Percentiles rank a stretch among this genome's conserved stretches.
phyloP scores from a whole-genome alignment of 768 basidiomycete genomes.

The Thelephora ganbajun region DNA sequence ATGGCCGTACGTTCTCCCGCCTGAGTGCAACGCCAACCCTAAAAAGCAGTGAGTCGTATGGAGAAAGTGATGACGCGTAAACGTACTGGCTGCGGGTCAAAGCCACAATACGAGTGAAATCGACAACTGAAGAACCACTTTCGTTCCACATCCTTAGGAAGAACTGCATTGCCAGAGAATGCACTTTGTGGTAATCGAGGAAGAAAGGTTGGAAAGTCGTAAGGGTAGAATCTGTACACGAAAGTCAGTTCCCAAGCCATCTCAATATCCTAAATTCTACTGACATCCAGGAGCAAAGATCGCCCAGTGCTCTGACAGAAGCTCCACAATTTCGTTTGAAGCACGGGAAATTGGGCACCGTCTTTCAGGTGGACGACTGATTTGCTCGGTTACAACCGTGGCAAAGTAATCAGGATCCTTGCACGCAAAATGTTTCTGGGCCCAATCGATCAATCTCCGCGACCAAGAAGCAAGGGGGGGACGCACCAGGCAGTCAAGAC shows the following conservation, averaged over 20 bases:
- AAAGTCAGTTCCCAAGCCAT: not conserved
- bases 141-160: slow-evolving; percentile 92
- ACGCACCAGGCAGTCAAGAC: slow-evolving; percentile 68
- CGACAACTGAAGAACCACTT: slow-evolving; percentile 59
- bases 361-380: slow-evolving; percentile 56
- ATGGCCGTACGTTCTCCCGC: slow-evolving; percentile 57
- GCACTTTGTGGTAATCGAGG: slow-evolving; percentile 70
- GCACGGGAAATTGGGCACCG: slow-evolving; percentile 75
- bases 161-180: slow-evolving; percentile 69
- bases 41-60: slow-evolving; percentile 4
- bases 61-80: not conserved
- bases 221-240: slow-evolving; percentile 51
- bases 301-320: slow-evolving; percentile 75
- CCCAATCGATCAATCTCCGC: not conserved
- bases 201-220: slow-evolving; percentile 81
- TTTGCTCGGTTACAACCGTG: slow-evolving; percentile 71
- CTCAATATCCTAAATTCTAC: slow-evolving; percentile 13
- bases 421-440: slow-evolving; percentile 53
- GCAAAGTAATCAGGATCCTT: slow-evolving; percentile 60
- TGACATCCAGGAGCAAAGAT: slow-evolving; percentile 77
- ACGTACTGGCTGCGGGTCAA: slow-evolving; percentile 78
- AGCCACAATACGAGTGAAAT: slow-evolving; percentile 67
- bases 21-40: slow-evolving; percentile 70
- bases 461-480: not conserved
- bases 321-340: slow-evolving; percentile 75